Evolutionary conservation across 1,284 basidiomycete species (phyloP).

Genomic region (Fereydounia khargensis): DNA sequence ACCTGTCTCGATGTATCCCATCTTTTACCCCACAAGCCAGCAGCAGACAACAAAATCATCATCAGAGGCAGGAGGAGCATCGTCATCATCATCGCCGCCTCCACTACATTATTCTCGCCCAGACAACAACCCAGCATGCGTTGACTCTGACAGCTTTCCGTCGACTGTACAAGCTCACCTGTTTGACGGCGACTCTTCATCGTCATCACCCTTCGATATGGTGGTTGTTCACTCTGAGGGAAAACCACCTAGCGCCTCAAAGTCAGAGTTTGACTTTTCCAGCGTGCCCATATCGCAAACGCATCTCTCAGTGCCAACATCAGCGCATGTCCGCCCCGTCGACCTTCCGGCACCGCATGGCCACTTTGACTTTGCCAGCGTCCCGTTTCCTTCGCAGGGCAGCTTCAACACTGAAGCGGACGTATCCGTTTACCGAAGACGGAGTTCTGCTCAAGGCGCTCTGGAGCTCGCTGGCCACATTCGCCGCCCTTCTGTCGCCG

Average conservation of each 20-base stretch:
- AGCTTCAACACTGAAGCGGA: constrained; percentile 17
- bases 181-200: no score
- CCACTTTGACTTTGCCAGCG: constrained; percentile 32
- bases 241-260: constrained; percentile 13
- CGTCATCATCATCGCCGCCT: no score
- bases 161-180: no score
- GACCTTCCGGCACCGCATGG: constrained; percentile 32
- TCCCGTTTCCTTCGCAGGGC: constrained; percentile 27
- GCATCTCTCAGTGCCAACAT: constrained; percentile 24
- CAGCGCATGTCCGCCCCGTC: constrained; percentile 31
- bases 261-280: constrained; percentile 18
- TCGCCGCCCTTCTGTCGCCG: constrained; percentile 21
- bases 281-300: constrained; percentile 10
- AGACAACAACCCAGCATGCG: no score
- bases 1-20: no score
- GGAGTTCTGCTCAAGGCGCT: constrained; percentile 25
- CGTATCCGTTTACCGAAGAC: constrained; percentile 10
- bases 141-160: no score
- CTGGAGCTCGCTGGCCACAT: constrained; percentile 15
- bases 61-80: no score
- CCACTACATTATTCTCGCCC: no score
- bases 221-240: no score
- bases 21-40: no score
- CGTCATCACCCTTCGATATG: no score
- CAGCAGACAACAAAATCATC: no score